These are phyloP conservation scores for Taiwanofungus camphoratus DNA, from an alignment of 1,284 basidiomycete species.

Conservation along the genomic window DNA sequence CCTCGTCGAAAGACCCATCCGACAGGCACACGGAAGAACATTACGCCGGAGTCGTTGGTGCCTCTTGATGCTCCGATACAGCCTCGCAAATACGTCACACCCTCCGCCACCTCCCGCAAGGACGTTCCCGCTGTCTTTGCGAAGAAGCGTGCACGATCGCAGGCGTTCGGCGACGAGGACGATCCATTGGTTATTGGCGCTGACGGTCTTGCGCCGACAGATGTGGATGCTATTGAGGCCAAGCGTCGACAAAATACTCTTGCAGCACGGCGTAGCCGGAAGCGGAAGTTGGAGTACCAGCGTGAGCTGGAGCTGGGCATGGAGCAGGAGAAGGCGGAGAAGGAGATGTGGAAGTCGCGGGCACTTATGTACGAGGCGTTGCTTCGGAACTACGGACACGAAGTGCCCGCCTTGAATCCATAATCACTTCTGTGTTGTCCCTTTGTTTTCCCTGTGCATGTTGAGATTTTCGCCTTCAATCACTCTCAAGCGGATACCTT, in stretches of 20 bases:
- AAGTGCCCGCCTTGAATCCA: slow-evolving; percentile 34
- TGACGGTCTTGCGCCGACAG: slow-evolving; percentile 34
- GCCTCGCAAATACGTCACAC: slow-evolving; percentile 39
- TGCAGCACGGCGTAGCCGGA: slow-evolving; percentile 68
- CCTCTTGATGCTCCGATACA: slow-evolving; percentile 44
- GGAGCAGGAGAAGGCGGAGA: slow-evolving; percentile 41
- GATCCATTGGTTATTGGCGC: slow-evolving; percentile 43
- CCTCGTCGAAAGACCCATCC: slow-evolving; percentile 34
- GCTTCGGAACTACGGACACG: slow-evolving; percentile 40
- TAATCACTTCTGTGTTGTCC: slow-evolving; percentile 16
- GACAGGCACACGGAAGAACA: slow-evolving; percentile 41
- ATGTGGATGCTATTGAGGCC: slow-evolving; percentile 62
- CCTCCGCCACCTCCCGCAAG: slow-evolving; percentile 46
- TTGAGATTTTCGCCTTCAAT: slow-evolving; percentile 2
- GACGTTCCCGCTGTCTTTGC: slow-evolving; percentile 40
- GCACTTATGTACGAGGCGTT: slow-evolving; percentile 42
- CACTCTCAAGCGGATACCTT: slow-evolving; percentile 15
- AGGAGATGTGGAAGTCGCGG: slow-evolving; percentile 52
- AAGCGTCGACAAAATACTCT: slow-evolving; percentile 80
- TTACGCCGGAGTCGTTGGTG: slow-evolving; percentile 37
- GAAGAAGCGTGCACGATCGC: slow-evolving; percentile 51
- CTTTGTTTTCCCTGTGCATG: slow-evolving; percentile 6
- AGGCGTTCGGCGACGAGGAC: slow-evolving; percentile 50
- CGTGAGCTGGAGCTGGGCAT: slow-evolving; percentile 51
- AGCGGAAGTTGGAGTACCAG: slow-evolving; percentile 73